Evolutionary conservation across 1,139 yeast species (phyloP), one percentile per base, ranked within the genome.

Genomic region (Saccharomyces pastorianus): DNA sequence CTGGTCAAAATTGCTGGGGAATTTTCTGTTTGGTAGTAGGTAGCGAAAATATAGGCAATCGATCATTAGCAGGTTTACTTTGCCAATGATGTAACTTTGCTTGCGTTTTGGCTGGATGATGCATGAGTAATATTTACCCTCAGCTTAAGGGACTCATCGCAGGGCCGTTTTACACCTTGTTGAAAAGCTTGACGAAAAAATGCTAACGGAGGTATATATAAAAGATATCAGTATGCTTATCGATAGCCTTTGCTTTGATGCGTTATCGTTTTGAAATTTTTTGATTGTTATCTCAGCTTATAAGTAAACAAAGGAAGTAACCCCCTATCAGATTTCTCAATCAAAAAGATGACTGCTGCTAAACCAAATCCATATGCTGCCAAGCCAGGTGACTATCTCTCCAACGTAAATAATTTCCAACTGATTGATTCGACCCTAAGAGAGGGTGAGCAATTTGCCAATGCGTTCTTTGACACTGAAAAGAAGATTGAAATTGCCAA

Each of bases 381-480:
- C 60, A 86, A 91, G 69, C 98, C 98, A 54, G 82, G 89, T 56
- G 99, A 91, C 75, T 90, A 77, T 69, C 76, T 93, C 60, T 89
- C 97, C 20, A 91, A 91, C 69, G 97, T 91, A 49, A 79, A 84
- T 64, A 84, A 83, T 66, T 91, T 90, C 75, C 90, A 91, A 77
- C 76, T 91, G 66, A 93, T 91, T 67, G 99, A 91, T 75, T 88
- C 96, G 25, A 93, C 98, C 31, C 79, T 91, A 60, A 85, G 98
- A 79, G 99, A 91, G 75, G 98, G 99, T 71, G 99, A 91, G 75
- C 99, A 91, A 73, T 91, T 91, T 71, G 97, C 98, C 68, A 93
- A 91, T 69, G 96, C 99, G 9, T 91, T 91, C 73, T 91, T 93
- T 76, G 77, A 83, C 64, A 90, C 97, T 49, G 98, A 87, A 70